Conservation (phyloP, 1,284 basidiomycete species). For the Quambalaria eucalypti region DNA sequence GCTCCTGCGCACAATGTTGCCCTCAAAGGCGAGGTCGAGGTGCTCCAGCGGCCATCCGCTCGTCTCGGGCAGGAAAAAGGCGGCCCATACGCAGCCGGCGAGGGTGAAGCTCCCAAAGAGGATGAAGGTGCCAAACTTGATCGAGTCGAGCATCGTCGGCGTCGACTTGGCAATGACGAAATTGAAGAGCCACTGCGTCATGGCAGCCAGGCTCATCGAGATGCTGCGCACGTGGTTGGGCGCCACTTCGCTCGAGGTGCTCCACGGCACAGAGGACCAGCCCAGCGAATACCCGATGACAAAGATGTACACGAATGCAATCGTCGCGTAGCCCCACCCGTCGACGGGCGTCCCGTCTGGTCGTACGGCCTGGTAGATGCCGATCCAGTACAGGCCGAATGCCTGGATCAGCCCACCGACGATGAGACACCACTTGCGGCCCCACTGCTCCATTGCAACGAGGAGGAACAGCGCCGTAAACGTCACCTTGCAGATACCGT, state of each 20-base stretch:
- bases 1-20: no score
- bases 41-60: slow-evolving; percentile 15
- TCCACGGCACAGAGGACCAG: slow-evolving; percentile 37
- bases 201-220: slow-evolving; percentile 27
- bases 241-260: slow-evolving; percentile 12
- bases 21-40: slow-evolving; percentile 16
- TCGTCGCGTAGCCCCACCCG: no score
- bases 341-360: slow-evolving; percentile 11
- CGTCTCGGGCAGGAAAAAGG: slow-evolving; percentile 19
- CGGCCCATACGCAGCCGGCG: slow-evolving; percentile 8
- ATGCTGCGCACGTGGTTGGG: slow-evolving; percentile 6
- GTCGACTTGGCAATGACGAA: slow-evolving; percentile 23
- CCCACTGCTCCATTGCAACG: slow-evolving; percentile 61
- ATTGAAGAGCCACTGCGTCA: slow-evolving; percentile 11
- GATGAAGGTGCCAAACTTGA: slow-evolving; percentile 36
- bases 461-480: slow-evolving; percentile 55
- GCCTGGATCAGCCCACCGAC: slow-evolving; percentile 42
- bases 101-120: slow-evolving; percentile 28
- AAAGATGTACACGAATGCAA: slow-evolving; percentile 34
- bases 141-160: slow-evolving; percentile 38
- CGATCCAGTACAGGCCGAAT: slow-evolving; percentile 24
- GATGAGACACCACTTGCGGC: slow-evolving; percentile 53
- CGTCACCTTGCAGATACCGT: slow-evolving; percentile 66
- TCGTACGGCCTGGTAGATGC: slow-evolving; percentile 24
- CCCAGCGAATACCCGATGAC: slow-evolving; percentile 22